Evolutionary conservation across 2,329 filamentous ascomycete species (phyloP).

Genomic region (Scedosporium minutisporum): DNA sequence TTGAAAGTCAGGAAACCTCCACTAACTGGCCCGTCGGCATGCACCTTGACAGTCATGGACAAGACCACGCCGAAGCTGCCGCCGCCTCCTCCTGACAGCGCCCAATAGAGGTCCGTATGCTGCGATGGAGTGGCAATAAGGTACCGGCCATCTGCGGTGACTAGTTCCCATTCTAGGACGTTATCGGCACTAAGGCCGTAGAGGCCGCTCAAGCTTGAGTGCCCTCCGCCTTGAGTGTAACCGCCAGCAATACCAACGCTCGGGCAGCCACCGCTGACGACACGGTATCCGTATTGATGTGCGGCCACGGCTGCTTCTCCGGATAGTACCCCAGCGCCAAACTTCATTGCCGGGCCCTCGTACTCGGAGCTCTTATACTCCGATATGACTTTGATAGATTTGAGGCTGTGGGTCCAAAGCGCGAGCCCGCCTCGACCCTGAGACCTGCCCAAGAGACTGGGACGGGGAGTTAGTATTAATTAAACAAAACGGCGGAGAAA

Average conservation of each 20-base stretch:
- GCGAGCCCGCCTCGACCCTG: constrained; percentile 24
- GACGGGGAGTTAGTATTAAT: not conserved
- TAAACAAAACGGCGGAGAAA: not conserved
- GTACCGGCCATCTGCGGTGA: constrained; percentile 38
- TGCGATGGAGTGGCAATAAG: constrained; percentile 34
- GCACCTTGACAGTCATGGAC: constrained; percentile 42
- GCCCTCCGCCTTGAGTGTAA: constrained; percentile 51
- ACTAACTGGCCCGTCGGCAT: constrained; percentile 31
- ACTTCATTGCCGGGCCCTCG: constrained; percentile 39
- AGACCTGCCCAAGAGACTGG: constrained; percentile 23
- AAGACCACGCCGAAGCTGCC: constrained; percentile 49
- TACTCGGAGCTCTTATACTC: constrained; percentile 19
- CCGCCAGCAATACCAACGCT: constrained; percentile 51
- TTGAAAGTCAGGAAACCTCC: too few species aligned
- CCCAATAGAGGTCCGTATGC: constrained; percentile 55
- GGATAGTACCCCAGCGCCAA: constrained; percentile 44
- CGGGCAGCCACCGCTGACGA: constrained; percentile 43
- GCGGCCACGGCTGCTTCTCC: constrained; percentile 42
- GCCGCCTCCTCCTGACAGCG: constrained; percentile 47
- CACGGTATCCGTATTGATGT: constrained; percentile 30
- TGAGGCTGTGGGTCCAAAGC: constrained; percentile 30
- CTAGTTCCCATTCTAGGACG: constrained; percentile 43
- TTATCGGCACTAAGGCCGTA: constrained; percentile 53
- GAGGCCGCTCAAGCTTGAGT: constrained; percentile 39
- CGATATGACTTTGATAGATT: constrained; percentile 17